Evolutionary conservation across 2,329 filamentous ascomycete species (phyloP), one percentile per base, ranked within the genome.

Genomic region (Colletotrichum orbiculare): DNA sequence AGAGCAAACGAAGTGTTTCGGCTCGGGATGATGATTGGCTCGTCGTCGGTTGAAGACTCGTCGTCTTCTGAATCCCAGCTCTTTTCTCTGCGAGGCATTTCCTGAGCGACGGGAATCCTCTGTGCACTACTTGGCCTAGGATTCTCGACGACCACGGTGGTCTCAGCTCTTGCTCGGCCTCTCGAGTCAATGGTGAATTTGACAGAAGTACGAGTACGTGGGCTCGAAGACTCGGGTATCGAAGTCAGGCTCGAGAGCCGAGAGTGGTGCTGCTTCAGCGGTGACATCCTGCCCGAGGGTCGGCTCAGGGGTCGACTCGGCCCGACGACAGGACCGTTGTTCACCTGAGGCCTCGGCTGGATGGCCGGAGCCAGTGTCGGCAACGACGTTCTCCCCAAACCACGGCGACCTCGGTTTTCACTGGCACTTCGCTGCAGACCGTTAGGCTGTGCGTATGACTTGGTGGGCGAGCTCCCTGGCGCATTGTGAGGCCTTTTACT

Each of bases 21-120:
- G 72, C 87, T 89, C 37, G 87, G 87, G 43, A 90, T 87, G 54
- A 89, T 82, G 66, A 90, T 89, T 11, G 86, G 86, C 61, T 90
- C 88, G 58, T 90, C 87, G 67, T 90, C 88, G 4, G 83, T 83
- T 0, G 87, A 89, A 1, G 86, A 88, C 2, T 83, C 83, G 50
- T 83, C 83, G 37, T 85, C 82, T 0, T 83, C 83, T 6, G 82
- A 83, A 12, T 81, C 79, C 77, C 79, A 83, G 43, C 76, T 77
- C 54, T 75, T 67, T 52, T 66, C 69, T 49, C 70, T 73, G 35
- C 67, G 69, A 17, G 73, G 68, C 60, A 73, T 66, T 34, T 75
- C 72, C 49, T 73, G 73, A 11, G 54, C 11, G 33, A 64, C 42
- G 8, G 62, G 66, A n/a, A 43, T 60, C 43, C 57, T 46, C 15